Evolutionary conservation across 1,284 basidiomycete species (phyloP), one percentile per base, ranked within the genome.

Genomic region (Moesziomyces sp.): DNA sequence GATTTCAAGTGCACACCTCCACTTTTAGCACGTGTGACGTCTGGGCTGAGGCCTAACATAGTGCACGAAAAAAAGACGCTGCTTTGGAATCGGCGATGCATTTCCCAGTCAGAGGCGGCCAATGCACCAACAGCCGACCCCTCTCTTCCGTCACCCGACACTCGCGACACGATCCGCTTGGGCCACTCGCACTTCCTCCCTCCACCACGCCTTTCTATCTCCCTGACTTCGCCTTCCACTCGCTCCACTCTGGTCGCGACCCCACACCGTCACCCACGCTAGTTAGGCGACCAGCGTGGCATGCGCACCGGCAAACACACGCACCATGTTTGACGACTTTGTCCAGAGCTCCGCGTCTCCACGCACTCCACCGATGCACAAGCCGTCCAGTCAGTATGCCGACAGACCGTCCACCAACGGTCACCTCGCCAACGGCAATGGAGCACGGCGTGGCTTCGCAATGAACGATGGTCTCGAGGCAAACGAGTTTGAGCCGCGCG

Each of bases 291-390:
- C 11, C 11, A 11, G 16, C 47, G 34, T 19, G 43, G 40, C 9
- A 57, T 49, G 58, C 24, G 24, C 6, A 24, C 9, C 5, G 30
- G 35, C 4, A 28, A 35, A 2, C 7, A 21, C 18, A 16, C 42
- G 7, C 42, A 54, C 18, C 48, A 74, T 74, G 72, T 70, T 74
- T 48, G 72, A 74, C 55, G 66, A 74, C 56, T 74, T 74, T 57
- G 66, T 74, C 0, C 72, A 74, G 55, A 74, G 66, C 53, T 74
- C 71, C 34, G 69, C 71, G 8, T 65, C 71, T 13, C 66, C 55
- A 34, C 51, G 34, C 13, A 38, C 53, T 11, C 43, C 70, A 10
- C 47, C 47, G 28, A 26, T 35, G 13, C 34, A 46, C 47, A 52
- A 38, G 28, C n/a, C 60, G 14, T 42, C 30, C 26, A 49, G 28